Base-by-base conservation (phyloP, 257 asterid species). In the Jacaranda copaia region DNA sequence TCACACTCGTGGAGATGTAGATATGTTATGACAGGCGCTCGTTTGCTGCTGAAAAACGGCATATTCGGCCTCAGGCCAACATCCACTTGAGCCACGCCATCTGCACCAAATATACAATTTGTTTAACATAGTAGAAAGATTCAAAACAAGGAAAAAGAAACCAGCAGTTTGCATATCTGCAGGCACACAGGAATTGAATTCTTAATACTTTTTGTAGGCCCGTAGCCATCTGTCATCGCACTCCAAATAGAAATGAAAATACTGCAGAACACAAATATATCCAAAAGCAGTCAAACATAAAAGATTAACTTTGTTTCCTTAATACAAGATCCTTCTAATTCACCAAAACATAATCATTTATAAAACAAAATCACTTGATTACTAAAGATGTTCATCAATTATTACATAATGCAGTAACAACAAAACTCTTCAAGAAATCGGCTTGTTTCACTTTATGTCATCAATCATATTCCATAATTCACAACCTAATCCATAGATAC, bases 1-100 rank as follows among this genome's bases (percentile, higher is more conserved):
- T 88, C 92, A 32, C 98, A 91, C 35, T 89, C 94, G 14, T 84
- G 81, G 68, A 93, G 86, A 75, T 78, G 91, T 6, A 87, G 81
- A 73, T 95, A 95, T 1, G 97, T 87, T 58, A 91, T 91, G 73
- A 68, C 73, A 0, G 96, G 93, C 58, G 91, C 80, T 59, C 77
- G 38, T 46, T 84, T 89, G 11, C 38, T 70, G 86, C 79, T 69
- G 77, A 91, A 95, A 78, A 77, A 85, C n/a, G 92, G 89, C 92
- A 87, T 83, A 59, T 73, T 84, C 0, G 85, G 92, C 57, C 83
- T 78, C 43, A 93, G 82, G 46, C 93, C 93, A 5, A 89, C 91
- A 36, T 93, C 94, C 15, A 45, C 86, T 81, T 63, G 90, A 63
- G 81, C 87, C 90, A 91, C 82, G 79, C 72, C 80, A 80, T 93